Percentiles rank a stretch among this genome's conserved stretches.
Conservation (phyloP, 2,329 filamentous ascomycete species). For the Ambrosiella cleistominuta region DNA sequence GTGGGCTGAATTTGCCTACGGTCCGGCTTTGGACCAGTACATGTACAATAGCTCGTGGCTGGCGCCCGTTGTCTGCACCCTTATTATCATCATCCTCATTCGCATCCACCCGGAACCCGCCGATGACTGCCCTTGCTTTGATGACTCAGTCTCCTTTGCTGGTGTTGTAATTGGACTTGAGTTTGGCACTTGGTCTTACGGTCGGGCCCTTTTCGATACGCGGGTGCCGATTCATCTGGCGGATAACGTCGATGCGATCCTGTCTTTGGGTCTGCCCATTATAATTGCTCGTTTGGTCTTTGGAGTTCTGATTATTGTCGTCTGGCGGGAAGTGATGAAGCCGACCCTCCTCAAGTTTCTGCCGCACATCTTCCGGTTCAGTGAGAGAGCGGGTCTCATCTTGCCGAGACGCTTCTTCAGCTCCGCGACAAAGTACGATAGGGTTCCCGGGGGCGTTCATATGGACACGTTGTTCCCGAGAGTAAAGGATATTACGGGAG, state of each 20-base stretch:
- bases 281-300: slow-evolving; percentile 52
- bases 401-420: slow-evolving; percentile 84
- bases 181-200: slow-evolving; percentile 50
- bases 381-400: slow-evolving; percentile 62
- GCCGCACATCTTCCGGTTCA: slow-evolving; percentile 71
- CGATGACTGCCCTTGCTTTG: slow-evolving; percentile 92
- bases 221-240: slow-evolving; percentile 32
- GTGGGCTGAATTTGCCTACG: slow-evolving; percentile 41
- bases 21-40: slow-evolving; percentile 48
- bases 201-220: slow-evolving; percentile 24
- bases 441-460: slow-evolving; percentile 50
- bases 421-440: slow-evolving; percentile 76
- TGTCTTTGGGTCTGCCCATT: slow-evolving; percentile 46
- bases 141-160: slow-evolving; percentile 86
- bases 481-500: slow-evolving; percentile 68
- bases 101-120: slow-evolving; percentile 89
- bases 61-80: slow-evolving; percentile 44
- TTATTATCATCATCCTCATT: slow-evolving; percentile 58
- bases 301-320: slow-evolving; percentile 69
- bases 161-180: slow-evolving; percentile 78
- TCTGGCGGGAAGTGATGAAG: slow-evolving; percentile 83
- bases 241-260: slow-evolving; percentile 35
- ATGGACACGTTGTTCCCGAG: slow-evolving; percentile 77
- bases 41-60: slow-evolving; percentile 47
- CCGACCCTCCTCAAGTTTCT: slow-evolving; percentile 58